Evolutionary conservation across 768 basidiomycete species (phyloP), one percentile per base, ranked within the genome.

Genomic region (Amanita rimosa): DNA sequence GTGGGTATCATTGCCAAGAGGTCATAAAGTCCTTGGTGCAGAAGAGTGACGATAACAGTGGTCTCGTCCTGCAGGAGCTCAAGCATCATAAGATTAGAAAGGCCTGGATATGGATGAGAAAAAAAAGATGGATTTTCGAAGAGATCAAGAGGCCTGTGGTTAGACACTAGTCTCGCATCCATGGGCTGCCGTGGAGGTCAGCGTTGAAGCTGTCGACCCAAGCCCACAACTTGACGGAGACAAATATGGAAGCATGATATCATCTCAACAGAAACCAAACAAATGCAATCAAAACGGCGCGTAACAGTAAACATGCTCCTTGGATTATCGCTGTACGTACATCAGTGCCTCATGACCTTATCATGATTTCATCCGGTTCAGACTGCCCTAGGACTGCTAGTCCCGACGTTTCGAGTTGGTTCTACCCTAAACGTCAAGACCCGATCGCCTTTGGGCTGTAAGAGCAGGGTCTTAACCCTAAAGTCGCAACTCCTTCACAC

Each of bases 11-110:
- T 75, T 21, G 86, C 73, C 33, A 89, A 71, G 26, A 91, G 74
- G 69, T 89, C 85, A 65, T 88, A 91, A 71, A 90, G 90, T n/a
- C 87, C 90, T 55, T 87, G 84, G 74, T 92, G 88, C 34, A 91
- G 68, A 46, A 90, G 67, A 6, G 85, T 85, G 22, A 83, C 85
- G n/a, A n/a, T n/a, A n/a, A n/a, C n/a, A n/a, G n/a, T n/a, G n/a
- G n/a, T n/a, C n/a, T n/a, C n/a, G n/a, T n/a, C n/a, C n/a, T n/a
- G n/a, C n/a, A n/a, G n/a, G n/a, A n/a, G 22, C 56, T 66, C 61
- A 54, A 67, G 65, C 31, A 43, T 22, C 33, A 67, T 64, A 47
- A 64, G 66, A 44, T 70, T 57, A 43, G 58, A 49, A 55, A 59
- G 62, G 45, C 66, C 67, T 38, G 74, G 69, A 56, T 69, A 73